These are phyloP conservation scores for Eimeria tenella DNA, from an alignment of 169 alveolate genomes.

Conservation along the genomic window DNA sequence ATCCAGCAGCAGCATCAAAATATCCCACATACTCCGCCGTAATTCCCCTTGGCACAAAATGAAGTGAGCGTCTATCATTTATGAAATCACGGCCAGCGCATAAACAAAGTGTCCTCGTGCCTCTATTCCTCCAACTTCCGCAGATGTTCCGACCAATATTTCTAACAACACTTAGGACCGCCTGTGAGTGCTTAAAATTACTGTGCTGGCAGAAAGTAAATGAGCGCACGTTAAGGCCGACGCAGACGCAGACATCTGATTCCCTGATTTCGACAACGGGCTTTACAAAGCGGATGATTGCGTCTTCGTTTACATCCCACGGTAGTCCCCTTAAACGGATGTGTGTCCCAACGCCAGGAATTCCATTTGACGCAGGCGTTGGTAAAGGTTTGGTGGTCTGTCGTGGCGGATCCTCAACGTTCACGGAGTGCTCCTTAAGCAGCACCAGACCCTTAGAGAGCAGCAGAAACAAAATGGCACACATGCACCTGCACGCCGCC, in stretches of 20 bases:
- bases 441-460: slow-evolving; percentile 73
- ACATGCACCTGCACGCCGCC: slow-evolving; percentile 76
- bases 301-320: slow-evolving; percentile 80
- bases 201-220: background rate
- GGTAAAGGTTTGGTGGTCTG: background rate
- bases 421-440: slow-evolving; percentile 61
- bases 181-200: too few species aligned
- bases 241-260: slow-evolving; percentile 71
- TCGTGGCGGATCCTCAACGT: slow-evolving; percentile 34
- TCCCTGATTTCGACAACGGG: slow-evolving; percentile 41
- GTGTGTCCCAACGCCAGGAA: slow-evolving; percentile 36
- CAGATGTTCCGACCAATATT: too few species aligned
- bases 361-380: slow-evolving; percentile 41
- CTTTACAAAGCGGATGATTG: slow-evolving; percentile 78
- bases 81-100: background rate
- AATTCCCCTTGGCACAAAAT: too few species aligned
- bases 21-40: too few species aligned
- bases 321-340: slow-evolving; percentile 84
- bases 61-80: too few species aligned
- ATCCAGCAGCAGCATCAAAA: background rate
- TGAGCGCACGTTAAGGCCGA: slow-evolving; percentile 70
- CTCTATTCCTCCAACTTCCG: too few species aligned
- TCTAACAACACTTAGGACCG: too few species aligned
- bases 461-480: slow-evolving; percentile 73
- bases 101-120: too few species aligned